Evolutionary conservation across 176 grass and related monocot genomes (phyloP), one percentile per base, ranked within the genome.

Genomic region (Rhynchospora breviuscula): DNA sequence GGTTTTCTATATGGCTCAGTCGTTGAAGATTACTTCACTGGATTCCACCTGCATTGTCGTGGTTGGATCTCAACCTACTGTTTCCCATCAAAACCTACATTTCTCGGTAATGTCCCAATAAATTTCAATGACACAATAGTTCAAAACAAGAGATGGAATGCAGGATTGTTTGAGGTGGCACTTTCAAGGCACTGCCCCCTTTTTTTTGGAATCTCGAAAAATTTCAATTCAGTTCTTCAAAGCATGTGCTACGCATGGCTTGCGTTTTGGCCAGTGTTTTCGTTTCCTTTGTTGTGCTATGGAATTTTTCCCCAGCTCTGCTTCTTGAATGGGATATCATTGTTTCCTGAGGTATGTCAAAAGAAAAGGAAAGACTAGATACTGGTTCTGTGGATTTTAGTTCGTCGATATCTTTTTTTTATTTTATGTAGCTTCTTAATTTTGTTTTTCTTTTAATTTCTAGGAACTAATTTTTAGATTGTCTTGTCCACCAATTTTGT

Each of bases 21-120:
- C 7, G 71, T 91, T 0, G 93, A 91, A 86, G 91, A 97, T 84
- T 89, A 85, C 84, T 89, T 89, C 87, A 97, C 93, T 45, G 91
- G 91, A 35, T 97, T 77, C 54, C 88, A 89, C 64, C 76, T 97
- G 46, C 88, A 93, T 73, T 85, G 83, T 25, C 79, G 81, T 4
- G 91, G 91, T 1, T 97, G 93, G 93, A 87, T 73, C 11, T 93
- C 93, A 4, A 84, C 77, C 61, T 93, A 89, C 87, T 93, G 58
- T 83, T 84, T 75, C 84, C 87, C 84, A 8, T 52, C 63, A 1
- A 86, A 67, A 7, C 80, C 85, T 12, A 59, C 94, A 48, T 97
- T 97, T 84, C 83, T 88, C 0, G 94, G 94, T 19, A 86, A 25
- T 31, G 65, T 70, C 18, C 91, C 94, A 14, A 91, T 75, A 8